Evolutionary conservation across 2,329 filamentous ascomycete genomes (phyloP).

Genomic region (Hypocreales sp.): DNA sequence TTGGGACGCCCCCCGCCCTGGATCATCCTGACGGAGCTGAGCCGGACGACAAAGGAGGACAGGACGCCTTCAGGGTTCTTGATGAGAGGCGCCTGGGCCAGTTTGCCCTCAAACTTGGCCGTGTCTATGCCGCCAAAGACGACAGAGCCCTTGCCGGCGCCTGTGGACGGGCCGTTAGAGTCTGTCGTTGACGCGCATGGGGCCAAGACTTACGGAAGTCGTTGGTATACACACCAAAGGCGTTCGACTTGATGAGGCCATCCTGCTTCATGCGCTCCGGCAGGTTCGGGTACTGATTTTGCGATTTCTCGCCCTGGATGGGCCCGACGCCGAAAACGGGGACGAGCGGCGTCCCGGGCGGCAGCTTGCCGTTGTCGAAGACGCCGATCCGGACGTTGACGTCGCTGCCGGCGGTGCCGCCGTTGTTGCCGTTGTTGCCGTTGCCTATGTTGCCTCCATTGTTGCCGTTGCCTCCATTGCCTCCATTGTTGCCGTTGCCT

Average conservation of each 20-base stretch:
- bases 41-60: not conserved
- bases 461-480: too few relatives aligned
- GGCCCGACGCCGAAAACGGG: slow-evolving; percentile 1
- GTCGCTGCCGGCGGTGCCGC: too few relatives aligned
- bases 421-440: too few relatives aligned
- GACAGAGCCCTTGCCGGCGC: not conserved
- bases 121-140: slow-evolving; percentile 2
- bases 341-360: not conserved
- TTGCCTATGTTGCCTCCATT: too few relatives aligned
- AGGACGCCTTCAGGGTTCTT: not conserved
- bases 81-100: not conserved
- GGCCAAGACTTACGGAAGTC: slow-evolving; percentile 2
- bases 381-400: too few relatives aligned
- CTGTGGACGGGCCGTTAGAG: not conserved
- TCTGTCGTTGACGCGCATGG: too few relatives aligned
- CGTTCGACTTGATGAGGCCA: not conserved
- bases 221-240: not conserved
- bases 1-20: too few relatives aligned
- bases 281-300: not conserved
- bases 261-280: slow-evolving; percentile 1
- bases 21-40: slow-evolving; percentile 1
- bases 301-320: not conserved
- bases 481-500: too few relatives aligned
- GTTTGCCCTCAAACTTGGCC: not conserved
- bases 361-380: not conserved